Conservation (phyloP, 1,284 basidiomycete species). For the Leccinum brunneo-olivaceum region DNA sequence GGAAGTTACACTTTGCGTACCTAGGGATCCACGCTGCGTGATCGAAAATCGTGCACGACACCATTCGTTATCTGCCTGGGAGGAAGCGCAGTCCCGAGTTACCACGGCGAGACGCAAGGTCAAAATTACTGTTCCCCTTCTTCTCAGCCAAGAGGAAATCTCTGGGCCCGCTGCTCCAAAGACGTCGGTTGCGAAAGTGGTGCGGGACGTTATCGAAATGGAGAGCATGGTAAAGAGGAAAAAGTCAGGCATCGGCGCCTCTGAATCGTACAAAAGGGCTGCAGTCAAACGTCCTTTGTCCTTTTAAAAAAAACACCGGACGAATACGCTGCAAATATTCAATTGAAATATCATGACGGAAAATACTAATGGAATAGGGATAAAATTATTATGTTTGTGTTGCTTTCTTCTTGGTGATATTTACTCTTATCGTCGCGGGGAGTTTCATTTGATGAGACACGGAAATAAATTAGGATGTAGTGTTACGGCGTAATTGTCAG, state of each 20-base stretch:
- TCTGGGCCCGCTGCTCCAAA: not conserved
- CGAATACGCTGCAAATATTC: not conserved
- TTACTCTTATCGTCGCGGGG: too few species aligned
- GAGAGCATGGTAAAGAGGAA: constrained; percentile 4
- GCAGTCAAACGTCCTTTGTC: constrained; percentile 19
- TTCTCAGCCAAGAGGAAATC: not conserved
- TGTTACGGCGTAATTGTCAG: too few species aligned
- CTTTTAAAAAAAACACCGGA: constrained; percentile 4
- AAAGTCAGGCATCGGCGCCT: not conserved
- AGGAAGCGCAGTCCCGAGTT: constrained; percentile 12
- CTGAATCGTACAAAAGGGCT: constrained; percentile 9
- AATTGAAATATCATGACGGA: too few species aligned
- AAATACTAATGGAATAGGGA: too few species aligned
- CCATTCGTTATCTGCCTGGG: constrained; percentile 20
- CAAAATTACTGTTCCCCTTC: constrained; percentile 16
- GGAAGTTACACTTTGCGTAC: constrained; percentile 18
- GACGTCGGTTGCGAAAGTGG: not conserved
- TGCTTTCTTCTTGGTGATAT: too few species aligned
- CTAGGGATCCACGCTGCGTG: constrained; percentile 1
- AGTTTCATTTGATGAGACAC: too few species aligned
- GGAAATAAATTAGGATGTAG: too few species aligned
- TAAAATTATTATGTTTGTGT: too few species aligned
- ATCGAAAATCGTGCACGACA: constrained; percentile 16
- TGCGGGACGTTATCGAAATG: not conserved
- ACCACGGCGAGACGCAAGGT: constrained; percentile 7